These are phyloP conservation scores for Syzygium oleosum DNA, from an alignment of 345 rosid genomes.

Conservation along the genomic window DNA sequence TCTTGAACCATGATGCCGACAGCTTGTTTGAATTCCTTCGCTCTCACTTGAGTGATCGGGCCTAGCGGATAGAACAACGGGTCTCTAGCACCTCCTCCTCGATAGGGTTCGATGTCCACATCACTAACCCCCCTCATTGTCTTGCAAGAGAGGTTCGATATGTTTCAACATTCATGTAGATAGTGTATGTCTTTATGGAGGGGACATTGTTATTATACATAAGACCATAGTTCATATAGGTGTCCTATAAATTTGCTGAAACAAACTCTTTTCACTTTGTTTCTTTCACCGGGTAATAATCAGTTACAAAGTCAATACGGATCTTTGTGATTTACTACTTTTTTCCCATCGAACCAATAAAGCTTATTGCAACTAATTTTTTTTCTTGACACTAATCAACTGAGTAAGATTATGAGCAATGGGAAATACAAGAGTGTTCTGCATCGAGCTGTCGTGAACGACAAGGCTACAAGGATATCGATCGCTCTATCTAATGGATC, in stretches of 20 bases:
- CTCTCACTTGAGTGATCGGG: too few relatives aligned
- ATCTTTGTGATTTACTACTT: background rate
- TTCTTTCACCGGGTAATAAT: background rate
- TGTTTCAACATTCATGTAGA: background rate
- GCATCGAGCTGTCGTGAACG: slow-evolving; percentile 39
- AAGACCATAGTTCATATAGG: background rate
- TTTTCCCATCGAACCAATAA: background rate
- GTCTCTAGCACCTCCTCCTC: too few relatives aligned
- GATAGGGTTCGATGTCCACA: too few relatives aligned
- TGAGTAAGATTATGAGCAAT: slow-evolving; percentile 24
- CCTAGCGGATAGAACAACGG: too few relatives aligned
- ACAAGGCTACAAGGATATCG: slow-evolving; percentile 20
- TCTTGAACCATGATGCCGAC: too few relatives aligned
- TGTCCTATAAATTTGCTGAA: background rate
- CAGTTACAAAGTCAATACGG: background rate
- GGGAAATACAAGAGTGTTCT: slow-evolving; percentile 44
- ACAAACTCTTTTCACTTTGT: background rate
- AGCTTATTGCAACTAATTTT: background rate
- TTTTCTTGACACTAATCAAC: background rate
- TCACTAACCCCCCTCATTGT: too few relatives aligned
- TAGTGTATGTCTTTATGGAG: background rate
- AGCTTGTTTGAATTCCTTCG: too few relatives aligned
- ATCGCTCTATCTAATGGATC: slow-evolving; percentile 25
- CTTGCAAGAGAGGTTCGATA: background rate
- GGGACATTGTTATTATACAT: background rate